phyloP scores from a whole-genome alignment of 768 basidiomycete genomes.

The Pleurotus ostreatus region DNA sequence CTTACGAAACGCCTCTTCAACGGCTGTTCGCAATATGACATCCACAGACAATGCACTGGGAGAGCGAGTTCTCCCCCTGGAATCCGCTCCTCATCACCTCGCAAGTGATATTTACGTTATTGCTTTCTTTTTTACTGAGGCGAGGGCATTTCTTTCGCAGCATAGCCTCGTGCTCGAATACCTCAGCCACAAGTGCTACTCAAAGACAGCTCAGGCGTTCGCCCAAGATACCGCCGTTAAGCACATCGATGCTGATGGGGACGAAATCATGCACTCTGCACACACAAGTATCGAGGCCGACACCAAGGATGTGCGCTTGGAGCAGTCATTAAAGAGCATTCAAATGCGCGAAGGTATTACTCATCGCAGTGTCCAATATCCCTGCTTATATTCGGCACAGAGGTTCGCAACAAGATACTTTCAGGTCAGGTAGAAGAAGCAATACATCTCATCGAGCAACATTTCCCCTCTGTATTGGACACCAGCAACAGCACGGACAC shows the following conservation, averaged over 20 bases:
- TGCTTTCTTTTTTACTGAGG: background rate
- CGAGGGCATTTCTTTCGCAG: conserved; percentile 27
- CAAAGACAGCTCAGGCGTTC: conserved; percentile 68
- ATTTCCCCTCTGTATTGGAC: conserved; percentile 73
- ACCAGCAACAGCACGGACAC: conserved; percentile 13
- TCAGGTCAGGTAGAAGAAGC: conserved; percentile 76
- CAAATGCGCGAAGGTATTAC: conserved; percentile 51
- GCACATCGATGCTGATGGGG: conserved; percentile 67
- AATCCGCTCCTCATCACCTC: conserved; percentile 13
- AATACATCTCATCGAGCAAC: conserved; percentile 54
- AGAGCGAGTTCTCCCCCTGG: background rate
- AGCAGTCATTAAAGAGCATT: conserved; percentile 40
- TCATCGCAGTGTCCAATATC: background rate
- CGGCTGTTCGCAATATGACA: too few relatives aligned
- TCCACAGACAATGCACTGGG: too few relatives aligned
- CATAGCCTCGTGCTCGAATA: conserved; percentile 72
- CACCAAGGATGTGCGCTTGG: conserved; percentile 19
- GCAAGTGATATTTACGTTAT: conserved; percentile 5
- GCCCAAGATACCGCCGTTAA: conserved; percentile 56
- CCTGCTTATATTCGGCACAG: conserved; percentile 32
- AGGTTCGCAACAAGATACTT: conserved; percentile 65
- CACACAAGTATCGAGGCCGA: conserved; percentile 16
- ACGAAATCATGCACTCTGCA: conserved; percentile 44
- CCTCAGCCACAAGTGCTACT: conserved; percentile 69
- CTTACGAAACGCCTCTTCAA: too few relatives aligned